These are phyloP conservation scores for Micractinium sp. DNA, from an alignment of 139 green algal genomes.

Conservation along the genomic window DNA sequence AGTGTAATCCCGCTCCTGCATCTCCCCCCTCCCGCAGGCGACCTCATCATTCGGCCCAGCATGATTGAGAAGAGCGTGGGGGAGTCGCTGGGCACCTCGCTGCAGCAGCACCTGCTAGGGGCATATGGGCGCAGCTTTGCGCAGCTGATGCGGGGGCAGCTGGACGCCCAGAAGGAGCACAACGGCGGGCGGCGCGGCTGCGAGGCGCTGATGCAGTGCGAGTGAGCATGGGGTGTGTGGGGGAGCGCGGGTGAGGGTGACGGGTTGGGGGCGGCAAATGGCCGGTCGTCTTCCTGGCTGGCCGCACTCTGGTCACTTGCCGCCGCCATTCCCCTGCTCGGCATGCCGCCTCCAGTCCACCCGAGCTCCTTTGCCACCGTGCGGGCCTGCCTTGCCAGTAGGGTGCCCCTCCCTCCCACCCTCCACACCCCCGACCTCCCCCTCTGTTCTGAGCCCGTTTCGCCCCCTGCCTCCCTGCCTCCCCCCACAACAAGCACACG, in stretches of 20 bases:
- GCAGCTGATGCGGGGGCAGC: slow-evolving; percentile 3
- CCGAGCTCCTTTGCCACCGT: no score
- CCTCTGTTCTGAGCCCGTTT: neutral
- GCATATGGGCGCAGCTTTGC: slow-evolving; percentile 22
- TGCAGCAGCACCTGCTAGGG: slow-evolving; percentile 26
- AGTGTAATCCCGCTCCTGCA: no score
- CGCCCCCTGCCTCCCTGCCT: neutral
- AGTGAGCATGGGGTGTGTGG: neutral
- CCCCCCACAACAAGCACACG: neutral
- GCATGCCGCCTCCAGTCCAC: no score
- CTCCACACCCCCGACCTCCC: neutral
- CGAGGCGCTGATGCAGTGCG: slow-evolving; percentile 17
- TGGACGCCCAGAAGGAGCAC: slow-evolving; percentile 2
- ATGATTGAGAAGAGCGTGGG: neutral
- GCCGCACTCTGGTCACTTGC: neutral
- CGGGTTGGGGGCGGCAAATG: no score
- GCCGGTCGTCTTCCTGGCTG: neutral
- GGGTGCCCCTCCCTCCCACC: neutral
- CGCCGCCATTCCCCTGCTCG: neutral
- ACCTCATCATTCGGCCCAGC: slow-evolving; percentile 17
- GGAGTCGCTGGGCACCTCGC: neutral
- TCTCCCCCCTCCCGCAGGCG: neutral
- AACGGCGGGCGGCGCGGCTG: slow-evolving; percentile 11
- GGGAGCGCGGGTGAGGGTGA: neutral
- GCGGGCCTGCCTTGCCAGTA: no score